Percentiles rank a stretch among this genome's conserved stretches.
Conservation (phyloP, 139 green algal species). For the Chlorella sp. region DNA sequence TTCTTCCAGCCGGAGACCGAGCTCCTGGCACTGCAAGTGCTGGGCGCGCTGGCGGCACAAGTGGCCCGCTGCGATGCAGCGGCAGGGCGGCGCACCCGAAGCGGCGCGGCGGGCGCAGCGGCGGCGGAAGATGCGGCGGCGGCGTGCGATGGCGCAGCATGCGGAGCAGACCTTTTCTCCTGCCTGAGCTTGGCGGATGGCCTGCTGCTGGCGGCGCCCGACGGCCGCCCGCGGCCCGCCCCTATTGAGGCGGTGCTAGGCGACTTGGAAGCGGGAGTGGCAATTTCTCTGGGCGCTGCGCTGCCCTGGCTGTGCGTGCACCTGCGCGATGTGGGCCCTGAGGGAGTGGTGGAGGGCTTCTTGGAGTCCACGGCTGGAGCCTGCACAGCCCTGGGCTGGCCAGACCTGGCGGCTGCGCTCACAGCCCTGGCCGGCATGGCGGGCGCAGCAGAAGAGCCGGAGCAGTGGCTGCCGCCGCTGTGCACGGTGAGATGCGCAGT, state of each 20-base stretch:
- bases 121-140: not conserved
- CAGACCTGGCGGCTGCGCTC: constrained; percentile 44
- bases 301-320: constrained; percentile 82
- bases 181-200: constrained; percentile 24
- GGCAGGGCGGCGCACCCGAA: not conserved
- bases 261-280: constrained; percentile 61
- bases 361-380: constrained; percentile 35
- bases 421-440: constrained; percentile 29
- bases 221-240: constrained; percentile 31
- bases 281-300: constrained; percentile 67
- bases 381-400: constrained; percentile 50
- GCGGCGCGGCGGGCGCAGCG: not conserved
- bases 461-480: constrained; percentile 31
- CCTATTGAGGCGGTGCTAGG: constrained; percentile 73
- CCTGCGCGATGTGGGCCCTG: constrained; percentile 30
- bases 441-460: constrained; percentile 1
- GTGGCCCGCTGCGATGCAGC: constrained; percentile 27
- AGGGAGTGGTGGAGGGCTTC: constrained; percentile 27
- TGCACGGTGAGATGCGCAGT: constrained; percentile 5
- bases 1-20: constrained; percentile 73
- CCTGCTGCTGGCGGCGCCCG: constrained; percentile 15
- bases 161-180: constrained; percentile 9
- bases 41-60: constrained; percentile 3
- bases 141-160: not conserved
- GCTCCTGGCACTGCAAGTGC: constrained; percentile 53